A percentile compares a stretch with the other conserved stretches of the same genome.
phyloP scores from a whole-genome alignment of 116 monocot genomes.

The Iris pallida region DNA sequence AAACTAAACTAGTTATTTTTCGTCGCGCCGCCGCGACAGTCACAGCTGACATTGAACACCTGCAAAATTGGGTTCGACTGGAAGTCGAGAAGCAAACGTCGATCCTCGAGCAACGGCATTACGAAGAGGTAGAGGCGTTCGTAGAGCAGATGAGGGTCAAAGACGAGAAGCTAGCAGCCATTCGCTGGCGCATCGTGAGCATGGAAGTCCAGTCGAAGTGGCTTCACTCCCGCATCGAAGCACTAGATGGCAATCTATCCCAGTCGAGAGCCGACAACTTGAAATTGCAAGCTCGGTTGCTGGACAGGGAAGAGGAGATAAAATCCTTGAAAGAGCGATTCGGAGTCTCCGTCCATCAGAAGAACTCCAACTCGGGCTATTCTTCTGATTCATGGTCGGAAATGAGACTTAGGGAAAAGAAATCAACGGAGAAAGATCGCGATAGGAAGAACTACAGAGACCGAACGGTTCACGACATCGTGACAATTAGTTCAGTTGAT shows the following conservation, averaged over 20 bases:
- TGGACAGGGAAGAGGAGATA: conserved; percentile 53
- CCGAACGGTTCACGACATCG: neutral
- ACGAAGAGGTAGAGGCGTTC: conserved; percentile 73
- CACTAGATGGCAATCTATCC: conserved; percentile 42
- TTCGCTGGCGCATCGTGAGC: conserved; percentile 54
- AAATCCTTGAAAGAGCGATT: conserved; percentile 41
- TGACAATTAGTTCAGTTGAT: conserved; percentile 5
- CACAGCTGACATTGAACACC: conserved; percentile 26
- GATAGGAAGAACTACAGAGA: conserved; percentile 1
- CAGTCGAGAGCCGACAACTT: conserved; percentile 45
- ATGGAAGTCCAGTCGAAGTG: conserved; percentile 60
- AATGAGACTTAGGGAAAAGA: conserved; percentile 5
- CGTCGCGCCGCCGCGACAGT: conserved; percentile 13
- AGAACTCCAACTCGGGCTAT: conserved; percentile 7
- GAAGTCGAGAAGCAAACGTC: conserved; percentile 60
- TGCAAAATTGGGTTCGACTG: conserved; percentile 63
- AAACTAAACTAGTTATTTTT: too few species aligned
- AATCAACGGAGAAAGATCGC: conserved; percentile 15
- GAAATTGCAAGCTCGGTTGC: conserved; percentile 28
- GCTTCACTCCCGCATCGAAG: conserved; percentile 56
- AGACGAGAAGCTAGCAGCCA: conserved; percentile 67
- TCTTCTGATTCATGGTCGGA: conserved; percentile 10
- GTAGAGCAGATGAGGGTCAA: conserved; percentile 75
- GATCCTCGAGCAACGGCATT: conserved; percentile 53
- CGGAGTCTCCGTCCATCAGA: conserved; percentile 16